Evolutionary conservation across 306 rosid genomes (phyloP).

Genomic region (Cyclanthera cordifolia): DNA sequence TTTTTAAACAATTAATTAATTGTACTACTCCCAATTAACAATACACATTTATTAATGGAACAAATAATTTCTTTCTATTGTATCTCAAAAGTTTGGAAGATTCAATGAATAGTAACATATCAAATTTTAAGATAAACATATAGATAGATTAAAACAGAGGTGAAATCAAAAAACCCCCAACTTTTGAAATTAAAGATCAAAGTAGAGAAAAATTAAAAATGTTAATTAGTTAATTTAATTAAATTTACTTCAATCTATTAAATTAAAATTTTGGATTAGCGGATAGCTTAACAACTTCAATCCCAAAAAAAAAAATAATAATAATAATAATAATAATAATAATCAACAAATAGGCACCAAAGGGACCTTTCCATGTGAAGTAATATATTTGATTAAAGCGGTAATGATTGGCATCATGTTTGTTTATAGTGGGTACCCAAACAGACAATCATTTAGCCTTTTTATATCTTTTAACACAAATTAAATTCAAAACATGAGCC

Average conservation of each 20-base stretch:
- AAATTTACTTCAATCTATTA: no score
- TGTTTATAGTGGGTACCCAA: conserved; percentile 22
- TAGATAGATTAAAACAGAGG: not conserved
- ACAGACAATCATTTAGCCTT: conserved; percentile 32
- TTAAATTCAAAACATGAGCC: conserved; percentile 5
- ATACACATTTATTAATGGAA: not conserved
- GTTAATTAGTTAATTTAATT: no score
- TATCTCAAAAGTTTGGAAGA: not conserved
- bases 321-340: no score
- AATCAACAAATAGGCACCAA: not conserved
- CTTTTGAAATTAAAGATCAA: not conserved
- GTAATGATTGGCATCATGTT: conserved; percentile 12
- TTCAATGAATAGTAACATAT: not conserved
- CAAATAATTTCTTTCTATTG: not conserved
- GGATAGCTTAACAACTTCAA: no score
- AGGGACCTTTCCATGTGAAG: conserved; percentile 43
- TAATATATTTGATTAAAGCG: conserved; percentile 16
- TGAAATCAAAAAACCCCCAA: not conserved
- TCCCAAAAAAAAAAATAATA: no score
- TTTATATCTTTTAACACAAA: conserved; percentile 15
- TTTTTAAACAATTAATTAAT: not conserved
- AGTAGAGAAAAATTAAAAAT: not conserved
- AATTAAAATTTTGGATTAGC: no score
- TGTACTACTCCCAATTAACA: not conserved
- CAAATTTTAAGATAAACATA: not conserved